phyloP scores from a whole-genome alignment of 2,329 filamentous ascomycete genomes.

The Botryotinia narcissicola region DNA sequence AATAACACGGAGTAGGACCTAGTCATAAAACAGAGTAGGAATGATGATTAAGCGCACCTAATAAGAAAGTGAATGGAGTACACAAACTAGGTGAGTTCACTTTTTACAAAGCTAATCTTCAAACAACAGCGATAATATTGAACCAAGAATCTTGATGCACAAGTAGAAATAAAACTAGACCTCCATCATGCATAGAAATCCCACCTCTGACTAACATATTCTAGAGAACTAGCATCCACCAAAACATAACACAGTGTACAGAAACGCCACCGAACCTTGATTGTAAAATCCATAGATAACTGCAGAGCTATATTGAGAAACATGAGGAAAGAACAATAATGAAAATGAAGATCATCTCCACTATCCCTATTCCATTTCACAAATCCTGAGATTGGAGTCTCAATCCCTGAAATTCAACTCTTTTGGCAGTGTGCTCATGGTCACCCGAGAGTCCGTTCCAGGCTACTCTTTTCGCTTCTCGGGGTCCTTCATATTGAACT shows the following conservation, averaged over 20 bases:
- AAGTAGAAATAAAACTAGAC: no score
- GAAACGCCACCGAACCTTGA: neutral
- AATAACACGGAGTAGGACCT: no score
- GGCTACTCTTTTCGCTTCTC: neutral
- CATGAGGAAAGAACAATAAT: no score
- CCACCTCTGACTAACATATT: no score
- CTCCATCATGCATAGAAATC: no score
- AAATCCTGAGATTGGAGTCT: neutral
- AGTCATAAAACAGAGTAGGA: neutral
- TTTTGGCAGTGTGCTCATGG: neutral
- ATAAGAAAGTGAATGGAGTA: neutral
- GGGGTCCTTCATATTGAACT: neutral
- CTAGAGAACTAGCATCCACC: no score
- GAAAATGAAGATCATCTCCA: neutral
- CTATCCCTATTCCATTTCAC: neutral
- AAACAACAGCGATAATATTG: fast-evolving
- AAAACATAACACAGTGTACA: neutral
- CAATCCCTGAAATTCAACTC: neutral
- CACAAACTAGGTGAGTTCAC: neutral
- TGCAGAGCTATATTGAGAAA: no score
- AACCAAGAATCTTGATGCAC: no score
- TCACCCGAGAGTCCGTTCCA: neutral
- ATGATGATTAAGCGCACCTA: neutral
- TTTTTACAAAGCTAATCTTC: neutral
- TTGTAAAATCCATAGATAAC: neutral